phyloP scores from a whole-genome alignment of 2,329 filamentous ascomycete species.

The Pseudogymnoascus destructans region DNA sequence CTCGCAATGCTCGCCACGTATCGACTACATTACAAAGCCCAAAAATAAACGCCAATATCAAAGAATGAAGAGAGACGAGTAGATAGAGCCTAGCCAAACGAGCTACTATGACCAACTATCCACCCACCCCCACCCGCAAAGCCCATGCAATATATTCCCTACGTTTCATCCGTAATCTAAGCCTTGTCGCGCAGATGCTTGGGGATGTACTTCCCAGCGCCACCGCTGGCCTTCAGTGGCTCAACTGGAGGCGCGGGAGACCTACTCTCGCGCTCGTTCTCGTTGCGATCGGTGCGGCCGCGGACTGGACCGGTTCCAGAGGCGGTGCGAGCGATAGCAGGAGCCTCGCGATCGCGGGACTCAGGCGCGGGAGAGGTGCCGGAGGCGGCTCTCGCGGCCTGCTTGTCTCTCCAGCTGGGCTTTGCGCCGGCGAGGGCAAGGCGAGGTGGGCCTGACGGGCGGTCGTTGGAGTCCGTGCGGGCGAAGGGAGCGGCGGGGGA shows the following conservation, averaged over 20 bases:
- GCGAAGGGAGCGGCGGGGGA: slow-evolving; percentile 26
- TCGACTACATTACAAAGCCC: slow-evolving; percentile 19
- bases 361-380: slow-evolving; percentile 19
- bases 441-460: slow-evolving; percentile 38
- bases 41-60: slow-evolving; percentile 6
- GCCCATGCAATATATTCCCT: neutral
- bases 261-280: slow-evolving; percentile 27
- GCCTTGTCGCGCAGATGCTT: slow-evolving; percentile 30
- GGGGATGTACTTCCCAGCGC: slow-evolving; percentile 47
- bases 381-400: slow-evolving; percentile 35
- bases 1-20: slow-evolving; percentile 28
- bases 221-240: slow-evolving; percentile 37
- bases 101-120: neutral
- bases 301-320: slow-evolving; percentile 33
- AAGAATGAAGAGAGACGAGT: neutral
- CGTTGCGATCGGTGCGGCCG: slow-evolving; percentile 31
- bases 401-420: slow-evolving; percentile 45
- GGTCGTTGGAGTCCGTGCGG: slow-evolving; percentile 31
- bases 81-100: neutral
- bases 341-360: slow-evolving; percentile 19
- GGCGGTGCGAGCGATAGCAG: slow-evolving; percentile 19
- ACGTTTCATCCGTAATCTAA: neutral
- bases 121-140: neutral
- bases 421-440: slow-evolving; percentile 40
- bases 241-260: slow-evolving; percentile 30